These are phyloP conservation scores for Actinidia polygama DNA, from an alignment of 179 eudicot species.

Conservation along the genomic window DNA sequence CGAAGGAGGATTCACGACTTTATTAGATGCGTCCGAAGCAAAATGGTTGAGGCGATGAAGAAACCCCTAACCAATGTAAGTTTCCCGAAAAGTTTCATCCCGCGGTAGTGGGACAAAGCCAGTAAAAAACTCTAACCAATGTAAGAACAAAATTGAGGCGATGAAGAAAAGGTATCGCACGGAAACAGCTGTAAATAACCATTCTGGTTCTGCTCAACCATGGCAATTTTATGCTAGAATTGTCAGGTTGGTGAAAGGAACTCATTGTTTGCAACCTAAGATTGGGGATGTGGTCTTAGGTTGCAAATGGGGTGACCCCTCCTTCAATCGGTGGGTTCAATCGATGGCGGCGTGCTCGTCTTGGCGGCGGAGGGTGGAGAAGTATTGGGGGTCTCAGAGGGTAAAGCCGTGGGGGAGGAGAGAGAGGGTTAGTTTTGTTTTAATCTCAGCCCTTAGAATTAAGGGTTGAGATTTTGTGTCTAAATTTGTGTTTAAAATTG, in stretches of 20 bases:
- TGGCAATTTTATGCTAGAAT: conserved; percentile 32
- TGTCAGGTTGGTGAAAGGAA: conserved; percentile 32
- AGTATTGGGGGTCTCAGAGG: too few species aligned
- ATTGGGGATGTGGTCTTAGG: conserved; percentile 4
- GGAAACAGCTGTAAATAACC: conserved; percentile 26
- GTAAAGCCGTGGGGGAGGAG: not conserved
- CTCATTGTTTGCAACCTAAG: not conserved
- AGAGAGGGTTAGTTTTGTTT: too few species aligned
- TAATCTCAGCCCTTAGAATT: too few species aligned
- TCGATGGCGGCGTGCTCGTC: too few species aligned
- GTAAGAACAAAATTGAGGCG: conserved; percentile 65
- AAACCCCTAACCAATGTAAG: too few species aligned
- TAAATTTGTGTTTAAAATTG: too few species aligned
- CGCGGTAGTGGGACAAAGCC: not conserved
- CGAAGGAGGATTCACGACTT: conserved; percentile 50
- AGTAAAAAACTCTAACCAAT: not conserved
- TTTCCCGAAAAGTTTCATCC: not conserved
- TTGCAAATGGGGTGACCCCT: too few species aligned
- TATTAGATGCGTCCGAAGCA: conserved; percentile 58
- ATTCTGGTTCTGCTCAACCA: not conserved
- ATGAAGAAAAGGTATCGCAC: conserved; percentile 66
- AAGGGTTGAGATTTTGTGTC: too few species aligned
- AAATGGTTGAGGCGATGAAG: too few species aligned
- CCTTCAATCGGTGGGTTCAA: too few species aligned
- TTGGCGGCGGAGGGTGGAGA: too few species aligned